Conservation (phyloP, 2,329 filamentous ascomycete species). For the Colletotrichum sp. region DNA sequence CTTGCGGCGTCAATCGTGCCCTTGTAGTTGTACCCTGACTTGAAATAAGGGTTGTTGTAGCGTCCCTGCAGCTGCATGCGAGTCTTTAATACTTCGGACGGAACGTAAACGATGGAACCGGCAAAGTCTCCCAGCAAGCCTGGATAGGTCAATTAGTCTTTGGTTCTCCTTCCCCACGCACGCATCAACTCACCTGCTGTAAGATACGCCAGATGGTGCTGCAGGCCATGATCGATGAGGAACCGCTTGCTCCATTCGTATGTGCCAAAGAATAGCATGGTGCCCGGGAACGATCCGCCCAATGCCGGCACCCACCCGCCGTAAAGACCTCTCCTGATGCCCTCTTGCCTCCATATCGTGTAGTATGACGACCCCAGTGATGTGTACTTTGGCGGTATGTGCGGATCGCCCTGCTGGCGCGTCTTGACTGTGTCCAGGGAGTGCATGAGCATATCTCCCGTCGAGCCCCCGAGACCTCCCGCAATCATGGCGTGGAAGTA, state of each 20-base stretch:
- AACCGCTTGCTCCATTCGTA: slow-evolving; percentile 95
- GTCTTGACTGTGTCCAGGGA: slow-evolving; percentile 99
- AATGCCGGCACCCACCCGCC: slow-evolving; percentile 93
- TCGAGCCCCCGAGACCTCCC: slow-evolving; percentile 89
- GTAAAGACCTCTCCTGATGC: slow-evolving; percentile 83
- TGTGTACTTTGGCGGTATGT: slow-evolving; percentile 90
- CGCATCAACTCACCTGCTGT: slow-evolving; percentile 66
- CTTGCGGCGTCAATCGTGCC: slow-evolving; percentile 82
- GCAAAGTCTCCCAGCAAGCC: slow-evolving; percentile 93
- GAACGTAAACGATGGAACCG: slow-evolving; percentile 92
- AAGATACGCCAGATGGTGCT: slow-evolving; percentile 85
- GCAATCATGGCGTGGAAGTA: slow-evolving; percentile 80
- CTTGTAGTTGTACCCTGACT: slow-evolving; percentile 95
- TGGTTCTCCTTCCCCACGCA: neutral
- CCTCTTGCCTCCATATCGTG: slow-evolving; percentile 93
- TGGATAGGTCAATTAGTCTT: slow-evolving; percentile 33
- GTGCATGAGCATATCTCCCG: slow-evolving; percentile 98
- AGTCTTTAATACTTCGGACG: slow-evolving; percentile 98
- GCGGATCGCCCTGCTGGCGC: slow-evolving; percentile 93
- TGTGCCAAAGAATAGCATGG: slow-evolving; percentile 92
- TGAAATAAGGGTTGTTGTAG: slow-evolving; percentile 93
- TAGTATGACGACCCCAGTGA: slow-evolving; percentile 90
- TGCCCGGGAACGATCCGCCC: slow-evolving; percentile 90
- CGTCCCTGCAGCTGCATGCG: slow-evolving; percentile 92
- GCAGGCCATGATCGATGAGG: slow-evolving; percentile 84